A percentile compares a stretch with the other conserved stretches of the same genome.
These are phyloP conservation scores for Plectranthus barbatus DNA, from an alignment of 257 asterid genomes.

Conservation along the genomic window DNA sequence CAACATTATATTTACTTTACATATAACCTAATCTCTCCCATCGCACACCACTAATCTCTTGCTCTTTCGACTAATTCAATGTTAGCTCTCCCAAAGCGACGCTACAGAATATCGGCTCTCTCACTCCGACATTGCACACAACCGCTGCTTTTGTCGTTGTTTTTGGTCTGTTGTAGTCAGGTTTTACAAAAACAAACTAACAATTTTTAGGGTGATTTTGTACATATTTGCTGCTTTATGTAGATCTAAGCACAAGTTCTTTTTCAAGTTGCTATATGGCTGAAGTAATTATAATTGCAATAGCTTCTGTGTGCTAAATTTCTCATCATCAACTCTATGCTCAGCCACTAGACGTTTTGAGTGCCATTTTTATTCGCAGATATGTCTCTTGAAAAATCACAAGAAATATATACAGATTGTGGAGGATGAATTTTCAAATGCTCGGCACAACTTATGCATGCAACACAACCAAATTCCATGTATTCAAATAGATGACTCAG, in stretches of 20 bases:
- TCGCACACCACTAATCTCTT: no score
- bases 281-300: constrained; percentile 32
- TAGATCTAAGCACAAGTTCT: constrained; percentile 19
- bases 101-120: no score
- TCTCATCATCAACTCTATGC: constrained; percentile 19
- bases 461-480: constrained; percentile 85
- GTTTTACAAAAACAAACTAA: constrained; percentile 33
- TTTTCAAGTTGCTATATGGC: constrained; percentile 33
- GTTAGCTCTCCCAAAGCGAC: no score
- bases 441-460: constrained; percentile 59
- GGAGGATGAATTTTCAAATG: constrained; percentile 40
- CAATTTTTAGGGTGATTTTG: constrained; percentile 35
- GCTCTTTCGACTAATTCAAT: no score
- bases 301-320: constrained; percentile 34
- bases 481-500: constrained; percentile 56
- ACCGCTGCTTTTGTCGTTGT: no score
- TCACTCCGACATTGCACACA: no score
- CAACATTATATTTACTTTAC: no score
- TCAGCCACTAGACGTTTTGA: constrained; percentile 18
- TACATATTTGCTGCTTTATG: constrained; percentile 32
- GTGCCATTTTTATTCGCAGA: constrained; percentile 1
- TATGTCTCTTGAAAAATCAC: constrained; percentile 24
- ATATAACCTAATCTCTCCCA: no score
- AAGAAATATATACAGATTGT: constrained; percentile 45
- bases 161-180: constrained; percentile 41